phyloP scores from a whole-genome alignment of 2,329 filamentous ascomycete species.

The Fonsecaea nubica region DNA sequence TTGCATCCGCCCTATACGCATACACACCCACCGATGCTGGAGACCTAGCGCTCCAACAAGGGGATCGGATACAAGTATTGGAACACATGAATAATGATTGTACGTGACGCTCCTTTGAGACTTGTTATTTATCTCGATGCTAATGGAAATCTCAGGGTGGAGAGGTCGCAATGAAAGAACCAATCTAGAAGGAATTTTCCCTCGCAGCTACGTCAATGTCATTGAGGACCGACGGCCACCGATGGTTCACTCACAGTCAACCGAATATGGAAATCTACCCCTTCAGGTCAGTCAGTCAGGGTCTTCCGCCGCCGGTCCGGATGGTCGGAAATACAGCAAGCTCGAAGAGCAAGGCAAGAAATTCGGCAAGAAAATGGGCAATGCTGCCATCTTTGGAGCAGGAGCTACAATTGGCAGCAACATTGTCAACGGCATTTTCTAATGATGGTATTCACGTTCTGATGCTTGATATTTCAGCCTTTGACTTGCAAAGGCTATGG shows the following conservation, averaged over 20 bases:
- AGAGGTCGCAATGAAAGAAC: conserved; percentile 86
- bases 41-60: conserved; percentile 79
- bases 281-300: conserved; percentile 72
- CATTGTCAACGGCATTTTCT: conserved; percentile 90
- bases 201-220: conserved; percentile 81
- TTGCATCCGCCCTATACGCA: conserved; percentile 81
- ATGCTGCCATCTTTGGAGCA: conserved; percentile 70
- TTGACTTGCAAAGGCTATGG: conserved; percentile 28
- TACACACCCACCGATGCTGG: conserved; percentile 81
- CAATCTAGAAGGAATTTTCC: conserved; percentile 89
- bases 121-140: conserved; percentile 31
- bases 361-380: conserved; percentile 92
- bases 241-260: conserved; percentile 47
- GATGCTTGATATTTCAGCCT: conserved; percentile 32
- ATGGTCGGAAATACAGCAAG: conserved; percentile 63
- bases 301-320: conserved; percentile 48
- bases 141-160: conserved; percentile 59
- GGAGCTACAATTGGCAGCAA: conserved; percentile 90
- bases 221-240: conserved; percentile 66
- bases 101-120: conserved; percentile 42
- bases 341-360: conserved; percentile 83
- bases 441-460: conserved; percentile 44
- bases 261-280: conserved; percentile 67
- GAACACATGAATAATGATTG: conserved; percentile 98
- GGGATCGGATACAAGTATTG: conserved; percentile 79